Evolutionary conservation across 345 rosid genomes (phyloP).

Genomic region (Acer negundo): DNA sequence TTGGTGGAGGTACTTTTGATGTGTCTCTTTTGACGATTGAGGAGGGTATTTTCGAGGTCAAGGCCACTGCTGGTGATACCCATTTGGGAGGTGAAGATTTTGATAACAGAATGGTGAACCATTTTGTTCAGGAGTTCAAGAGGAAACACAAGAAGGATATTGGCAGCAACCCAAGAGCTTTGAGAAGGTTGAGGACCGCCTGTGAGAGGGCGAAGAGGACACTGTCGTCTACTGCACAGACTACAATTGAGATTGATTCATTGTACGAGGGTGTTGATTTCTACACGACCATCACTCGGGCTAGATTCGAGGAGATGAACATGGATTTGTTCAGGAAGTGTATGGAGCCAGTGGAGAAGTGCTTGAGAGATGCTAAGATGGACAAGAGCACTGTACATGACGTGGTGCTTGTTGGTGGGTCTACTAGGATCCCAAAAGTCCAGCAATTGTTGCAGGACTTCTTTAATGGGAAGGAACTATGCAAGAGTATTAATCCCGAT

Average conservation of each 20-base stretch:
- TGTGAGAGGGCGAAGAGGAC: conserved; percentile 44
- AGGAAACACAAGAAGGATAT: conserved; percentile 63
- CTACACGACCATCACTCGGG: conserved; percentile 51
- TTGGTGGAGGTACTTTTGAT: conserved; percentile 70
- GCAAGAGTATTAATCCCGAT: conserved; percentile 62
- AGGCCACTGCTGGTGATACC: conserved; percentile 65
- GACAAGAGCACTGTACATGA: conserved; percentile 59
- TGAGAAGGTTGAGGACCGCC: conserved; percentile 43
- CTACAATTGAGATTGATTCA: conserved; percentile 59
- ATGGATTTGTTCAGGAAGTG: conserved; percentile 59
- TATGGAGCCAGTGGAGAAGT: conserved; percentile 62
- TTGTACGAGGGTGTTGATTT: conserved; percentile 55
- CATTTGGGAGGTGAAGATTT: conserved; percentile 58
- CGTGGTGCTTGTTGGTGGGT: conserved; percentile 62
- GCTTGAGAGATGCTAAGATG: conserved; percentile 68
- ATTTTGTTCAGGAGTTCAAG: conserved; percentile 60
- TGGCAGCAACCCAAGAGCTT: conserved; percentile 50
- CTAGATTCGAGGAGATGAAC: conserved; percentile 52
- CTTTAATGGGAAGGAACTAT: conserved; percentile 58
- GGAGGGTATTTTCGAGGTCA: conserved; percentile 60
- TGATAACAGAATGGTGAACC: conserved; percentile 62
- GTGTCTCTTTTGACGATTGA: conserved; percentile 65
- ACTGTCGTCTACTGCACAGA: conserved; percentile 40
- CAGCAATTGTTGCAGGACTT: conserved; percentile 58
- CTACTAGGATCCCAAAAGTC: conserved; percentile 59